These are phyloP conservation scores for Erythrophleum fordii DNA, from an alignment of 306 rosid species.

Conservation along the genomic window DNA sequence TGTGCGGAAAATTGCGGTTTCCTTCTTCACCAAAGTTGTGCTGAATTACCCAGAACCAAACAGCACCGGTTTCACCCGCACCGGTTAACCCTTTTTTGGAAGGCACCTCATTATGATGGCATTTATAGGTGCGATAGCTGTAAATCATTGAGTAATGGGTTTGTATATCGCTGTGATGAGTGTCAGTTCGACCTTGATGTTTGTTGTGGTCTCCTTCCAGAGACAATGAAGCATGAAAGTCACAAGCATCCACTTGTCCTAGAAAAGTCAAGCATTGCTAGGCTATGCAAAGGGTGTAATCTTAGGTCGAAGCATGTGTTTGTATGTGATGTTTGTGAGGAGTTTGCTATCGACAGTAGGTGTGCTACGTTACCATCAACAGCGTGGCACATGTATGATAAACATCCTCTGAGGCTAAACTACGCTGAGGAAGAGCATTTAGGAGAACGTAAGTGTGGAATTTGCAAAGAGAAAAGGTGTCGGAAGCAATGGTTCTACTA, in stretches of 20 bases:
- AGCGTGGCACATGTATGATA: slow-evolving; percentile 29
- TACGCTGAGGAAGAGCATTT: slow-evolving; percentile 5
- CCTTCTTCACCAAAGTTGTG: background rate
- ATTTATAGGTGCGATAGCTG: slow-evolving; percentile 19
- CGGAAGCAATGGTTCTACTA: slow-evolving; percentile 22
- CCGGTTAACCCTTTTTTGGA: background rate
- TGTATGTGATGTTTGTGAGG: slow-evolving; percentile 36
- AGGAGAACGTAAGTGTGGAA: slow-evolving; percentile 17
- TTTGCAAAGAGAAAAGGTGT: slow-evolving; percentile 26
- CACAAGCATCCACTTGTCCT: slow-evolving; percentile 2
- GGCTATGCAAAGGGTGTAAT: slow-evolving; percentile 22
- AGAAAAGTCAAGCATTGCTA: background rate
- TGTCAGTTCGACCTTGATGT: slow-evolving; percentile 27
- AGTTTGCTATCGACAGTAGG: slow-evolving; percentile 34
- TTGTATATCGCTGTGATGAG: slow-evolving; percentile 16
- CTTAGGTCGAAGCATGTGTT: slow-evolving; percentile 8
- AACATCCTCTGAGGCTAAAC: slow-evolving; percentile 30
- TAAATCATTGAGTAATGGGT: slow-evolving; percentile 4
- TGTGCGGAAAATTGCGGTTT: background rate
- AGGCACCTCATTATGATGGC: slow-evolving; percentile 25
- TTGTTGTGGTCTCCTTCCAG: background rate
- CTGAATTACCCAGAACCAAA: background rate
- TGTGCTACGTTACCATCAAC: slow-evolving; percentile 29
- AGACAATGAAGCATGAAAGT: background rate
- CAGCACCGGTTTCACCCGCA: slow-evolving; percentile 13